Conservation (phyloP, 78 protist genomes). For the Andalucia godoyi region DNA sequence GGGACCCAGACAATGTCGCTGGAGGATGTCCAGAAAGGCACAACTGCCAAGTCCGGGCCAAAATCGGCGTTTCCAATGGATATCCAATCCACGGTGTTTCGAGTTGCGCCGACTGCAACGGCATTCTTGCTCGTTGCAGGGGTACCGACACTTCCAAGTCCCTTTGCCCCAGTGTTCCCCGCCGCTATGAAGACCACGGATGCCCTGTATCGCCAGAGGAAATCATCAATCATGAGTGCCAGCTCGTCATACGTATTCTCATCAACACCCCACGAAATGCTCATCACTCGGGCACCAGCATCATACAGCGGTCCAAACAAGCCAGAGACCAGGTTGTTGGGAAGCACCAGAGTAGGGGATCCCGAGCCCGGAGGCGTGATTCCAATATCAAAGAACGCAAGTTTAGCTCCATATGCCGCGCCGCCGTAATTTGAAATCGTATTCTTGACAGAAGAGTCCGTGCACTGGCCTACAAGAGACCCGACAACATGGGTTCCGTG, state of each 20-base stretch:
- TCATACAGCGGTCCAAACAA: not conserved
- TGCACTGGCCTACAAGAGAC: constrained; percentile 3
- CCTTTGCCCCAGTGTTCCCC: no score
- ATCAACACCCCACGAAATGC: constrained; percentile 28
- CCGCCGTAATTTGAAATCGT: not conserved
- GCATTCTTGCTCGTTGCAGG: no score
- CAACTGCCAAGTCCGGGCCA: no score
- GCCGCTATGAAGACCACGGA: constrained; percentile 22
- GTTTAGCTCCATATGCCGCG: constrained; percentile 1
- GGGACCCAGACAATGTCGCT: no score
- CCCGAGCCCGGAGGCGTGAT: not conserved
- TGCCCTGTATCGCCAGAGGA: not conserved
- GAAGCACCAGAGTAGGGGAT: not conserved
- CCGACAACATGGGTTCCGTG: constrained; percentile 52
- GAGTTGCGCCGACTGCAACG: no score
- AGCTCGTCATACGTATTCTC: not conserved
- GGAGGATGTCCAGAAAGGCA: no score
- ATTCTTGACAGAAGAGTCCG: not conserved
- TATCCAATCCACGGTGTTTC: no score
- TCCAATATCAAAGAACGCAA: constrained; percentile 10
- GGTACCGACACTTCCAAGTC: no score
- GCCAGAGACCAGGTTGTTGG: not conserved
- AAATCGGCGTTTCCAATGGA: no score
- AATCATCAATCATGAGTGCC: not conserved
- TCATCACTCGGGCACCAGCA: constrained; percentile 6